A percentile compares a stretch with the other conserved stretches of the same genome.
Conservation (phyloP, 140 eudicot species). For the Stevia rebaudiana region DNA sequence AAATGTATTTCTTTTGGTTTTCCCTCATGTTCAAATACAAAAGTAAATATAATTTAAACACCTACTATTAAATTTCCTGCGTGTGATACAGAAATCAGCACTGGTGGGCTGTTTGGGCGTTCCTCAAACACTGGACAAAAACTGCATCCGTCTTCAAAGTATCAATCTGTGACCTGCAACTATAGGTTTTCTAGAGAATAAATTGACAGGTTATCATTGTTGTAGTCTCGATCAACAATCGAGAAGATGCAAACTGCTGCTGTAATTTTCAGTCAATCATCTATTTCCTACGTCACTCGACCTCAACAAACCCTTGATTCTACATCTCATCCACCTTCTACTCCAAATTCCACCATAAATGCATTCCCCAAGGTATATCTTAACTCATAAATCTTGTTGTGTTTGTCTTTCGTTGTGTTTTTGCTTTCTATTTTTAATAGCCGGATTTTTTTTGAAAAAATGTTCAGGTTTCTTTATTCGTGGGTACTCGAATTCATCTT, state of each 20-base stretch:
- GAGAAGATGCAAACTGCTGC: conserved; percentile 33
- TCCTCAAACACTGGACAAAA: no score
- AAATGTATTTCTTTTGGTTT: no score
- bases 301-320: conserved; percentile 33
- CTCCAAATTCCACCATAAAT: conserved; percentile 12
- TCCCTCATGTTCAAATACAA: no score
- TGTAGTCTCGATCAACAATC: background rate
- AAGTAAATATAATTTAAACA: no score
- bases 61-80: no score
- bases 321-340: conserved; percentile 23
- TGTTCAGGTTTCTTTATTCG: conserved; percentile 34
- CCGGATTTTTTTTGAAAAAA: background rate
- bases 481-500: conserved; percentile 28
- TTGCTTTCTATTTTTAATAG: background rate
- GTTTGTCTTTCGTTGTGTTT: background rate
- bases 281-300: conserved; percentile 19
- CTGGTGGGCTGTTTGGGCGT: no score
- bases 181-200: background rate
- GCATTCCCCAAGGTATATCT: conserved; percentile 37
- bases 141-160: background rate
- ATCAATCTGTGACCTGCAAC: background rate
- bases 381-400: background rate
- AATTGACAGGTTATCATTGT: background rate
- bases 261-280: conserved; percentile 30
- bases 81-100: no score